Evolutionary conservation across 2,329 filamentous ascomycete genomes (phyloP), one percentile per base, ranked within the genome.

Genomic region (Corinectria fuckeliana): DNA sequence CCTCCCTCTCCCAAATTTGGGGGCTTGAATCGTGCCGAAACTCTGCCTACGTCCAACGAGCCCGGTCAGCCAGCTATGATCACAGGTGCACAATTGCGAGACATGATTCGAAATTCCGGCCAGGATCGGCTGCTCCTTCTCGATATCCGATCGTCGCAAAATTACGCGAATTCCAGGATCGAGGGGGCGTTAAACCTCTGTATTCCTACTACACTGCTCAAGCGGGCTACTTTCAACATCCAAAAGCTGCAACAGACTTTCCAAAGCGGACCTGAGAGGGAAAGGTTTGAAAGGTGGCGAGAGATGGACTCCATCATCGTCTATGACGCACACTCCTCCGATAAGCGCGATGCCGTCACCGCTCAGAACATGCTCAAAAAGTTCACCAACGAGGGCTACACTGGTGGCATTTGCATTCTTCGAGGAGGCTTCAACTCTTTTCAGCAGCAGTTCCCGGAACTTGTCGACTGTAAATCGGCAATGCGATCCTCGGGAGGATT

Each of bases 351-450:
- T 74, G 91, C 93, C 1, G 79, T 85, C 2, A 87, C 90, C 5
- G 90, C 93, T 23, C 81, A 92, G 66, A 96, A 96, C 74, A 96
- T 95, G 62, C 84, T 97, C 21, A 96, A 93, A 75, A 99, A 99
- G 72, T 99, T 99, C 69, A 87, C 87, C 1, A 88, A 84, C 52
- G 93, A 97, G 75, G 92, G 91, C 1, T 98, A 91, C 82, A 77
- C 80, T 1, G 94, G 93, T 11, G 82, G 84, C 3, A 85, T 88
- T 0, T 89, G 87, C 70, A 89, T 98, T 53, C 78, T 99, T 23
- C 86, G 88, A 58, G 93, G 93, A 38, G 95, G 95, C 0, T 97
- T 96, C 71, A 81, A 84, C 20, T 85, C 86, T 1, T 95, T 98
- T 69, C 82, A 88, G 1, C 79, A 83, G 23, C 82, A 82, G 9